Evolutionary conservation across 1,284 basidiomycete species (phyloP).

Genomic region (Ganoderma sinense): DNA sequence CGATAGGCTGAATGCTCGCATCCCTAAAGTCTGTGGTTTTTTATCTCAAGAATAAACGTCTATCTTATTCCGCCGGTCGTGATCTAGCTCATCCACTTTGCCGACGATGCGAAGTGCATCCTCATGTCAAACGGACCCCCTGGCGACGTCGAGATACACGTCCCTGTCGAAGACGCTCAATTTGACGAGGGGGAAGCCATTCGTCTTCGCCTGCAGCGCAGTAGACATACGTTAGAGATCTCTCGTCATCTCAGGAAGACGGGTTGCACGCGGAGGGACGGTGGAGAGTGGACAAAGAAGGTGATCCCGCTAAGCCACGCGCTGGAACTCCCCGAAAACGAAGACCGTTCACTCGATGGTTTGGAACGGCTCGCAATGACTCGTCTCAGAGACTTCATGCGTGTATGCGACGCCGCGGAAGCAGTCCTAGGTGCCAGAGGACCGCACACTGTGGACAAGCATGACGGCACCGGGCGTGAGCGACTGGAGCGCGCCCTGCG

Average conservation of each 20-base stretch:
- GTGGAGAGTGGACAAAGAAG: conserved; percentile 47
- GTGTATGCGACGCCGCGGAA: conserved; percentile 46
- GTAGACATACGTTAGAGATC: conserved; percentile 49
- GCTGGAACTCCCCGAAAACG: conserved; percentile 32
- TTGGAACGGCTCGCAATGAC: conserved; percentile 41
- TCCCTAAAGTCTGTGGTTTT: conserved; percentile 52
- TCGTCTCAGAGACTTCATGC: conserved; percentile 44
- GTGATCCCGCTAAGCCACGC: conserved; percentile 36
- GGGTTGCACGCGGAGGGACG: conserved; percentile 9
- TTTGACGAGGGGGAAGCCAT: conserved; percentile 35
- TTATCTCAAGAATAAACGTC: neutral
- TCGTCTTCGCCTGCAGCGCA: conserved; percentile 53
- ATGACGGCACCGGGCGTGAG: neutral
- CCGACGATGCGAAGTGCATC: conserved; percentile 50
- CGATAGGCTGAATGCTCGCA: conserved; percentile 56
- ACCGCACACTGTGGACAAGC: neutral
- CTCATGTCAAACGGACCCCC: conserved; percentile 62
- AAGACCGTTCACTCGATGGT: conserved; percentile 43
- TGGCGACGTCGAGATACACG: conserved; percentile 56
- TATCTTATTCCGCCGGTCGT: neutral
- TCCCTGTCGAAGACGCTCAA: conserved; percentile 31
- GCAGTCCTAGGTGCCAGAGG: conserved; percentile 2
- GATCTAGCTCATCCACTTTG: conserved; percentile 53
- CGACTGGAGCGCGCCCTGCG: conserved; percentile 6
- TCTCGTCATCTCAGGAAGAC: conserved; percentile 42